These are phyloP conservation scores for Chaetoceros muelleri DNA, from an alignment of 108 stramenopile genomes.

Conservation along the genomic window DNA sequence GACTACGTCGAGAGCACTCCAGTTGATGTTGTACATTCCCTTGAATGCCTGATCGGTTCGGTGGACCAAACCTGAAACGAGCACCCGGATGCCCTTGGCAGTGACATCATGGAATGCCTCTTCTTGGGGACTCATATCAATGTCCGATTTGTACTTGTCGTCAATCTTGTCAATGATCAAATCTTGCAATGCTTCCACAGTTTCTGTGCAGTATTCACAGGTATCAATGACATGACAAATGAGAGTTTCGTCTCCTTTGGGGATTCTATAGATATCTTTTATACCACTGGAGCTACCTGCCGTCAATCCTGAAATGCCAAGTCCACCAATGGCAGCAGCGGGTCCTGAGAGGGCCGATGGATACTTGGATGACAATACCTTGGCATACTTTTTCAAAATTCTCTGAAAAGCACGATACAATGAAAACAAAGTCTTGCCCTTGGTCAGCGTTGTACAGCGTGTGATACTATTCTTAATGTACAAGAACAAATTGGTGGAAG, in stretches of 20 bases:
- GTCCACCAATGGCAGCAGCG: slow-evolving; percentile 26
- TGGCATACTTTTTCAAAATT: slow-evolving; percentile 74
- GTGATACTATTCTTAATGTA: slow-evolving; percentile 95
- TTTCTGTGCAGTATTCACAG: slow-evolving; percentile 96
- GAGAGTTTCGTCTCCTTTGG: slow-evolving; percentile 76
- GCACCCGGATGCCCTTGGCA: slow-evolving; percentile 77
- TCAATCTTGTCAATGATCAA: slow-evolving; percentile 88
- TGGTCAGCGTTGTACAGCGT: slow-evolving; percentile 89
- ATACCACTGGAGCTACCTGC: slow-evolving; percentile 9
- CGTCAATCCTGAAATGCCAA: slow-evolving; percentile 29
- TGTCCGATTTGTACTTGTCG: slow-evolving; percentile 56
- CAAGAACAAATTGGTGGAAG: slow-evolving; percentile 87
- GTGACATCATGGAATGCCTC: slow-evolving; percentile 89
- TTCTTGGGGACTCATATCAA: slow-evolving; percentile 80
- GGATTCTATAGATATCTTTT: slow-evolving; percentile 37
- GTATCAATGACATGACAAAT: slow-evolving; percentile 94
- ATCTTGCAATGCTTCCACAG: slow-evolving; percentile 90
- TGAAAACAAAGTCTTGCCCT: slow-evolving; percentile 89
- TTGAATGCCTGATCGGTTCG: slow-evolving; percentile 68
- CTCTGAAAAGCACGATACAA: slow-evolving; percentile 84
- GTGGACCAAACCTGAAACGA: slow-evolving; percentile 81
- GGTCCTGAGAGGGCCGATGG: slow-evolving; percentile 39
- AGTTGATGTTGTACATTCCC: slow-evolving; percentile 67
- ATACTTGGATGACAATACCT: slow-evolving; percentile 63
- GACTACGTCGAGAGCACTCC: slow-evolving; percentile 74